Evolutionary conservation across 345 rosid species (phyloP).

Genomic region (Reutealis trisperma): DNA sequence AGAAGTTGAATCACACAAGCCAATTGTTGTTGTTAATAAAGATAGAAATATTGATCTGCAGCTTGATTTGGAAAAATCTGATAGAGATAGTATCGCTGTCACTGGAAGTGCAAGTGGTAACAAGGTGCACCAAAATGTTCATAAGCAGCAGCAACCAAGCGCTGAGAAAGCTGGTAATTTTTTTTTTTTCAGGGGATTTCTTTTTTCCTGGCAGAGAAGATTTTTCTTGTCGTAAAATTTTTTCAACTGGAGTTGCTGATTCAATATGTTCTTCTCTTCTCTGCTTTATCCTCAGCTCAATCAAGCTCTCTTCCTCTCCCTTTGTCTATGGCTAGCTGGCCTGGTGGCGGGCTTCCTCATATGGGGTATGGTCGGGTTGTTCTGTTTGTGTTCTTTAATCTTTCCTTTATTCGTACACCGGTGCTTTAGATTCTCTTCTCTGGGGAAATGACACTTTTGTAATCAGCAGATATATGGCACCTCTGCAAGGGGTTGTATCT

Average conservation of each 20-base stretch:
- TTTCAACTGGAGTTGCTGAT: conserved; percentile 8
- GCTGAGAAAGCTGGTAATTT: conserved; percentile 60
- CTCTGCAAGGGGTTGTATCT: conserved; percentile 88
- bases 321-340: conserved; percentile 85
- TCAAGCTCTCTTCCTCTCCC: conserved; percentile 60
- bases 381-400: not conserved
- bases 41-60: conserved; percentile 72
- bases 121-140: conserved; percentile 51
- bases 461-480: conserved; percentile 75
- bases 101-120: conserved; percentile 27
- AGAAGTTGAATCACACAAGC: conserved; percentile 55
- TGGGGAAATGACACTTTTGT: conserved; percentile 27
- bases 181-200: not conserved
- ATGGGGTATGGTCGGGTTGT: conserved; percentile 65
- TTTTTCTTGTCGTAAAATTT: not conserved
- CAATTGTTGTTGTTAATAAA: conserved; percentile 24
- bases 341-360: conserved; percentile 91
- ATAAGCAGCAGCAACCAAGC: conserved; percentile 45
- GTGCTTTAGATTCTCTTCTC: conserved; percentile 7
- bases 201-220: not conserved
- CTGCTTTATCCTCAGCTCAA: conserved; percentile 57
- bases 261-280: not conserved
- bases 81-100: conserved; percentile 40
- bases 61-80: conserved; percentile 79
- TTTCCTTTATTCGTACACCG: not conserved